Conservation (phyloP, 495 filamentous ascomycete species). For the Hamigera avellanea region DNA sequence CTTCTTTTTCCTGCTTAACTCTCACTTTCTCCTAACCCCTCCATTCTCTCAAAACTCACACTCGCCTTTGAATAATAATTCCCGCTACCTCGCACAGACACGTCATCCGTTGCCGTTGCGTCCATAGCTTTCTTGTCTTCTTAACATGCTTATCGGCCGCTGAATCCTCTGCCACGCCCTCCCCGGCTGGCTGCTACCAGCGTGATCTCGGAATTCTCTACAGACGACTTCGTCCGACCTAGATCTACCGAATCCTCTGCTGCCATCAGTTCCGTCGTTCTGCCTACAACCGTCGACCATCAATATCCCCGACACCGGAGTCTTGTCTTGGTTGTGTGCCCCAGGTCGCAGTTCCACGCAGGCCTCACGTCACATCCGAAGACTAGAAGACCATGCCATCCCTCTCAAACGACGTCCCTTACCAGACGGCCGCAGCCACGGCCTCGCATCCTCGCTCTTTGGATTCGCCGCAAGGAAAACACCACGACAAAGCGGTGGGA, state of each 20-base stretch:
- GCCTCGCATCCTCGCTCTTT: conserved; percentile 27
- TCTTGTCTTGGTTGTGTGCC: too few species aligned
- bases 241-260: too few species aligned
- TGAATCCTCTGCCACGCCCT: conserved; percentile 14
- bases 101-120: conserved; percentile 3
- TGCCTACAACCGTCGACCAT: too few species aligned
- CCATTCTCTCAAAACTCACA: too few species aligned
- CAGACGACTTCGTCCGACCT: too few species aligned
- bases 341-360: too few species aligned
- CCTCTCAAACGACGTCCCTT: conserved; percentile 27
- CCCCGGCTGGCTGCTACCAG: conserved; percentile 11
- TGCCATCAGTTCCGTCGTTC: too few species aligned
- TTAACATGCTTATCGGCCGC: conserved; percentile 16
- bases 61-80: too few species aligned
- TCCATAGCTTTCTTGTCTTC: conserved; percentile 2
- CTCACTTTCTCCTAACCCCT: too few species aligned
- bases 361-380: conserved; percentile 21
- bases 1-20: too few species aligned
- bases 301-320: too few species aligned
- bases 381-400: conserved; percentile 25
- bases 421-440: conserved; percentile 21
- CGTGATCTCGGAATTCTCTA: conserved; percentile 4
- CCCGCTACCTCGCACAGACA: conserved; percentile 4
- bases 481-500: conserved; percentile 34
- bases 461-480: conserved; percentile 29